phyloP scores from a whole-genome alignment of 164 flowering plant genomes.

The Kingdonia uniflora region DNA sequence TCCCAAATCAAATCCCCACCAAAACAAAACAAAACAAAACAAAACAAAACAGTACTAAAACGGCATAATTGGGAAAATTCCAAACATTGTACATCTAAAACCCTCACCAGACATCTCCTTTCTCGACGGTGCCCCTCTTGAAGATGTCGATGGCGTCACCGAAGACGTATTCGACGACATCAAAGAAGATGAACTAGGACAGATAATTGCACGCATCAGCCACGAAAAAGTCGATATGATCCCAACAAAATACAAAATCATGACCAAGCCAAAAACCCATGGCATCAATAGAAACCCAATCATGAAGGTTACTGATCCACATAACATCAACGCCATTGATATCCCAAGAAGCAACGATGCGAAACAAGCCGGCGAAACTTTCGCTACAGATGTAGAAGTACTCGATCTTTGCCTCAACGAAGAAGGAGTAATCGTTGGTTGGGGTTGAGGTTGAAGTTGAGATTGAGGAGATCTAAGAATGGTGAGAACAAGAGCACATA shows the following conservation, averaged over 20 bases:
- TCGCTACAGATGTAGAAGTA: constrained; percentile 13
- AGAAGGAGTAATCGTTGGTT: constrained; percentile 10
- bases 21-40: background rate
- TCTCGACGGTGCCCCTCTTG: background rate
- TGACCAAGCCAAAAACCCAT: constrained; percentile 79
- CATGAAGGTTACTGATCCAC: constrained; percentile 90
- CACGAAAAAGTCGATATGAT: constrained; percentile 54
- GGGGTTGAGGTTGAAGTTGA: constrained; percentile 23
- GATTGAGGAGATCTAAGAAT: constrained; percentile 57
- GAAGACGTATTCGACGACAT: too few species aligned
- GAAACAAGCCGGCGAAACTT: constrained; percentile 70
- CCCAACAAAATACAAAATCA: constrained; percentile 66
- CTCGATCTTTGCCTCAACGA: constrained; percentile 10
- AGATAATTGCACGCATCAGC: constrained; percentile 48
- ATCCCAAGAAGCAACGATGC: constrained; percentile 83
- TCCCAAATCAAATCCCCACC: too few species aligned
- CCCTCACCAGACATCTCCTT: constrained; percentile 16
- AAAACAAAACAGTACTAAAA: constrained; percentile 2
- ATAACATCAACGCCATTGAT: constrained; percentile 78
- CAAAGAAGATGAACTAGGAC: too few species aligned
- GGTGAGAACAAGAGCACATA: constrained; percentile 49
- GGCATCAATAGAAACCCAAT: constrained; percentile 94
- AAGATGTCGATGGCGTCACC: background rate
- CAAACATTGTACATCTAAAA: constrained; percentile 12
- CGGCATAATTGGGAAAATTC: constrained; percentile 12